A percentile compares a stretch with the other conserved stretches of the same genome.
Conservation (phyloP, 441 rosid species). For the Euphorbia schlechtendalii region DNA sequence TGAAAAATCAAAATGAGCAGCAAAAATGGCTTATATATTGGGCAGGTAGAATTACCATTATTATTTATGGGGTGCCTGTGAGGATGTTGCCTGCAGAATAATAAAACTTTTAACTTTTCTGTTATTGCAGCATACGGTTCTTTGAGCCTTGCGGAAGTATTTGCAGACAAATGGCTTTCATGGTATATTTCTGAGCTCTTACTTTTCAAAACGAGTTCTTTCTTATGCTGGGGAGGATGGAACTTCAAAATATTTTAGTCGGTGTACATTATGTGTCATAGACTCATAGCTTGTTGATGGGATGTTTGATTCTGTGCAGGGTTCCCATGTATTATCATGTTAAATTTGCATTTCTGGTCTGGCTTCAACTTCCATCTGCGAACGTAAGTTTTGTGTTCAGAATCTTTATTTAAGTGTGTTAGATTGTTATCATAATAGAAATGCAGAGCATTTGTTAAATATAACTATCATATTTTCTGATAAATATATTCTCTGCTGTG, state of each 20-base stretch:
- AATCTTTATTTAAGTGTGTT: neutral
- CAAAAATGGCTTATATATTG: conserved; percentile 64
- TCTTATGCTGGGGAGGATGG: neutral
- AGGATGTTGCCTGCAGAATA: neutral
- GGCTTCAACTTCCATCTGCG: conserved; percentile 60
- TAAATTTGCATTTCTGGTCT: conserved; percentile 72
- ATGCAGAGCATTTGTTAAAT: neutral
- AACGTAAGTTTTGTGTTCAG: conserved; percentile 25
- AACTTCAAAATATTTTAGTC: neutral
- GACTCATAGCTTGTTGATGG: neutral
- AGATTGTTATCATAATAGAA: neutral
- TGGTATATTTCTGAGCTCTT: conserved; percentile 30
- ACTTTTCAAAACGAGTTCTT: neutral
- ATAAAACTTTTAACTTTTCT: neutral
- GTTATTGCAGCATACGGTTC: conserved; percentile 58
- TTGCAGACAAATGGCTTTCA: conserved; percentile 45
- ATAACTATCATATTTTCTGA: neutral
- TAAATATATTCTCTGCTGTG: neutral
- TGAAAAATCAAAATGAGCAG: conserved; percentile 33
- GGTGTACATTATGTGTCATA: neutral
- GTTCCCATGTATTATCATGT: conserved; percentile 55
- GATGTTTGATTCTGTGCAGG: conserved; percentile 30
- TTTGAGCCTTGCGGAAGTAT: conserved; percentile 46
- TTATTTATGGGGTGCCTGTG: neutral
- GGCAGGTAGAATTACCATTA: conserved; percentile 38